Conservation (phyloP, 768 basidiomycete genomes). For the Favolaschia claudopus region DNA sequence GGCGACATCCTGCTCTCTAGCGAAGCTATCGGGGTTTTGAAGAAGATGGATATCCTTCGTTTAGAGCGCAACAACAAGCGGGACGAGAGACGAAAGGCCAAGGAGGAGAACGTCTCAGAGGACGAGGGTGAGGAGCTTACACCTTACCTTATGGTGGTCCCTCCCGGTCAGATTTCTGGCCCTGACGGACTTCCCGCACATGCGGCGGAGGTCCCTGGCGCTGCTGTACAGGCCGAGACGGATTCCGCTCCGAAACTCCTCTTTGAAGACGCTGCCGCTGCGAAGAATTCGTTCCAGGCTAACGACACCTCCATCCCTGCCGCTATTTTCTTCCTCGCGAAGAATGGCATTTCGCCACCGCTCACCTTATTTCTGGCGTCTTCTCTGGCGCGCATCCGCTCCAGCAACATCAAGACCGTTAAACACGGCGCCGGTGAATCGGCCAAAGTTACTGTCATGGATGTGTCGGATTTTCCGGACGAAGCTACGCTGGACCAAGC, state of each 20-base stretch:
- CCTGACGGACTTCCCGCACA: neutral
- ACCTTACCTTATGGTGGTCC: neutral
- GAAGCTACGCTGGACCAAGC: neutral
- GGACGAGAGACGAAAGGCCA: neutral
- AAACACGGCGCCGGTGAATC: constrained; percentile 9
- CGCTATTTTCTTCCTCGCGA: constrained; percentile 4
- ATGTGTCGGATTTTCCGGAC: constrained; percentile 5
- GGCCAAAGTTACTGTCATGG: constrained; percentile 1
- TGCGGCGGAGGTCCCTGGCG: neutral
- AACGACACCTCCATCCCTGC: neutral
- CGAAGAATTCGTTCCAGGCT: neutral
- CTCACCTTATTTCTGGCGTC: neutral
- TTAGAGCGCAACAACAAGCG: constrained; percentile 6
- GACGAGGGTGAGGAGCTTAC: neutral
- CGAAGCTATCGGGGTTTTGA: neutral
- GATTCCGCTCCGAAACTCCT: neutral
- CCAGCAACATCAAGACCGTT: constrained; percentile 4
- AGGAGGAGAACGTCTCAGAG: neutral
- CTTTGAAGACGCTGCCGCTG: neutral
- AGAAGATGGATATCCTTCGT: neutral
- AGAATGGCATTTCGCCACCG: constrained; percentile 11
- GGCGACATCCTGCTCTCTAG: neutral
- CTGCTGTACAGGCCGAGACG: neutral
- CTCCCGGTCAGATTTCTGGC: neutral
- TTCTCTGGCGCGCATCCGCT: constrained; percentile 3